These are phyloP conservation scores for Lavandula angustifolia DNA, from an alignment of 257 asterid genomes.

Conservation along the genomic window DNA sequence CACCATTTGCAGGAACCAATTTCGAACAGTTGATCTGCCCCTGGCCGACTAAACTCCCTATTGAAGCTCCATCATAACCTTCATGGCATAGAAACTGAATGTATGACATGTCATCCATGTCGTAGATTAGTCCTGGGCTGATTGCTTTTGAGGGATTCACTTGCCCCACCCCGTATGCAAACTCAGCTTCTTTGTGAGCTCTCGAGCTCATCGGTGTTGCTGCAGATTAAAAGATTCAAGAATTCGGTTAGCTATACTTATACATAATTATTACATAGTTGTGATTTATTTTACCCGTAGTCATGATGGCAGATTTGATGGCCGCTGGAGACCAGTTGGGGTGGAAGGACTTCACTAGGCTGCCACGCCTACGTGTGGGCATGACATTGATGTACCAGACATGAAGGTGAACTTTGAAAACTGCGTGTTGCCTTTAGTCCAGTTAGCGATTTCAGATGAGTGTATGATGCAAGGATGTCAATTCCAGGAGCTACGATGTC, in stretches of 20 bases:
- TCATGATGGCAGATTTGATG: constrained; percentile 82
- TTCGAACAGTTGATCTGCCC: constrained; percentile 61
- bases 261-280: too few species aligned
- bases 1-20: constrained; percentile 60
- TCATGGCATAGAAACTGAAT: constrained; percentile 78
- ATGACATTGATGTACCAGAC: constrained; percentile 97
- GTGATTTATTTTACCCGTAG: constrained; percentile 51
- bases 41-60: constrained; percentile 46
- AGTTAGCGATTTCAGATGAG: constrained; percentile 66
- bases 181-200: constrained; percentile 66
- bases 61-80: constrained; percentile 59
- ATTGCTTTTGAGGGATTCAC: constrained; percentile 66
- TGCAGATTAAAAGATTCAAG: constrained; percentile 24
- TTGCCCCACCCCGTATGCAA: constrained; percentile 89
- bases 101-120: constrained; percentile 73
- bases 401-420: constrained; percentile 69
- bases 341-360: constrained; percentile 89
- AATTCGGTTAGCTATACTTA: background rate
- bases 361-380: constrained; percentile 89
- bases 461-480: constrained; percentile 85
- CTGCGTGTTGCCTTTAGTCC: constrained; percentile 69
- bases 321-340: constrained; percentile 90
- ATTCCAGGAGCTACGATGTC: constrained; percentile 91
- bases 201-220: constrained; percentile 71
- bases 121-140: constrained; percentile 79